Evolutionary conservation across 306 rosid species (phyloP).

Genomic region (Sechiopsis laciniata): DNA sequence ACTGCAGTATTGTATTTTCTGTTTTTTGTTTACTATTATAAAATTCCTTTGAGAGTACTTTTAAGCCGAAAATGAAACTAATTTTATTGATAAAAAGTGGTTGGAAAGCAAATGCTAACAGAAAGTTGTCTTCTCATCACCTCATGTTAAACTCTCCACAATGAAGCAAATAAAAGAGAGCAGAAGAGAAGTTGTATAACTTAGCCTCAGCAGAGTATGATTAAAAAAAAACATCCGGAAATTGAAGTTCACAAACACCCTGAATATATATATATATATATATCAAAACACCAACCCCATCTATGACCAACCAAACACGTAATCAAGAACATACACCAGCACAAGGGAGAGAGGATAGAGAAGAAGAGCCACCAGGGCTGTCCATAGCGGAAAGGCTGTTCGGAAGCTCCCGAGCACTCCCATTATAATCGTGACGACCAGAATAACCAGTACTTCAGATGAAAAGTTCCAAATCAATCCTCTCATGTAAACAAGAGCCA

Average conservation of each 20-base stretch:
- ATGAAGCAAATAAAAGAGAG: neutral
- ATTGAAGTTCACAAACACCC: neutral
- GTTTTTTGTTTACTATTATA: too few relatives aligned
- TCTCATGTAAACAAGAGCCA: constrained; percentile 70
- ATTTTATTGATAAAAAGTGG: neutral
- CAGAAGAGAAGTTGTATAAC: neutral
- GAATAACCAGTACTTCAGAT: constrained; percentile 74
- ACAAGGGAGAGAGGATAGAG: constrained; percentile 83
- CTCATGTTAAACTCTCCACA: constrained; percentile 3
- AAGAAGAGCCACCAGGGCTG: constrained; percentile 60
- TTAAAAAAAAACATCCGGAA: neutral
- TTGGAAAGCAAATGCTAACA: neutral
- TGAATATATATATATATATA: neutral
- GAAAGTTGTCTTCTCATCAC: neutral
- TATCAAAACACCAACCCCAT: neutral
- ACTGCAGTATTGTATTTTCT: too few relatives aligned
- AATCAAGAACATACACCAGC: constrained; percentile 85
- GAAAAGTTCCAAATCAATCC: constrained; percentile 92
- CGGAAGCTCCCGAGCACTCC: constrained; percentile 78
- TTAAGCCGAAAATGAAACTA: too few relatives aligned
- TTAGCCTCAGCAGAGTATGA: constrained; percentile 11
- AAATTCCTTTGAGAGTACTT: too few relatives aligned
- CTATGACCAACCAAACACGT: constrained; percentile 67
- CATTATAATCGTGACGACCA: constrained; percentile 63
- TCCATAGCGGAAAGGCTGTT: constrained; percentile 86